Evolutionary conservation across 805 yeast genomes (phyloP), one percentile per base, ranked within the genome.

Genomic region (Nakazawaea anatomiae): DNA sequence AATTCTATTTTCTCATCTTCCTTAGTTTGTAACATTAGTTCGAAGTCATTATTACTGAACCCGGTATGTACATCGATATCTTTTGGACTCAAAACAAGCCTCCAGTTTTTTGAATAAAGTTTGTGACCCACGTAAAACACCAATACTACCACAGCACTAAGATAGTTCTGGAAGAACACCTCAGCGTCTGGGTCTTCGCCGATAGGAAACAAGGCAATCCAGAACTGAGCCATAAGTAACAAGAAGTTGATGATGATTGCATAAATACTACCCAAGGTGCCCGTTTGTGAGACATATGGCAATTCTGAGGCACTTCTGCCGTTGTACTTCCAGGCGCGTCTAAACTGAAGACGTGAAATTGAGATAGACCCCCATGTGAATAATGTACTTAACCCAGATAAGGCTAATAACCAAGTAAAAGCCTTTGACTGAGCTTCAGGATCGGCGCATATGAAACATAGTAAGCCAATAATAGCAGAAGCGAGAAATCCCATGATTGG

Each of bases 51-150:
- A 44, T 75, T 77, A 57, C 82, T 77, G 68, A 84, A 73, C 47
- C 89, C 88, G 27, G 82, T 73, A 57, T 79, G 83, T 39, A 83
- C 72, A 60, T 83, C 88, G 60, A 83, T 72, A 42, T 80, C 82
- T 25, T 62, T 59, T 32, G 78, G 73, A 27, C 64, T 69, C 32
- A 48, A 44, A 53, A 80, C 66, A 59, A 66, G 66, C 44, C 54
- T 59, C 62, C 62, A 69, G 53, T 63, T 65, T 45, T 68, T 65
- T 34, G 67, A 64, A 61, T 70, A 79, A 39, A 79, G 40, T 66
- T 81, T 82, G 70, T 82, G 85, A 51, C 69, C 76, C 27, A 78
- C 14, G 65, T 76, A 83, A 61, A 75, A 73, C 1, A 63, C 75
- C 34, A 83, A 29, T 31, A 80, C 70, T 46, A 83, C 71, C 12